Evolutionary conservation across 1,139 yeast species (phyloP), one percentile per base, ranked within the genome.

Genomic region (Diutina neorugosa): DNA sequence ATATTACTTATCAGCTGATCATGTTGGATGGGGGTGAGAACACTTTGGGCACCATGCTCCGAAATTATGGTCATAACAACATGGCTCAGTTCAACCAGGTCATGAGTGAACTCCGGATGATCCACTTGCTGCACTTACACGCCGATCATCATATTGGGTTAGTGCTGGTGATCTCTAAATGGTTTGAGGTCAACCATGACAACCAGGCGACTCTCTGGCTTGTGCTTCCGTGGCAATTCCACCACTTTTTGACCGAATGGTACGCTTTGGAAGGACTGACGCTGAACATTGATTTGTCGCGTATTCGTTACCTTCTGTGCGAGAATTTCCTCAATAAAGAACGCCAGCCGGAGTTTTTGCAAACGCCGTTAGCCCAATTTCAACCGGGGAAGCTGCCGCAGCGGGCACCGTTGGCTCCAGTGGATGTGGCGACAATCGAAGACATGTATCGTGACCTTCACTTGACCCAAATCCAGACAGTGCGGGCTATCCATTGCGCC

Each of bases 91-190:
- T 65, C n/a, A 55, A 55, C 14, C 65, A 63, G 51, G 60, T 74
- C 21, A 65, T 84, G 48, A 60, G 68, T 47, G 94, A 90, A 60
- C 67, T 91, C 55, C 70, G 76, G 25, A 58, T 88, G 57, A 71
- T 93, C 21, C 87, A 81, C 61, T 71, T 94, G 54, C 86, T 96
- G 60, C 99, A 94, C 70, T 71, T 93, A 59, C 99, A 94, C 68
- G 98, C 98, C 0, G 99, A 94, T 64, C 99, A 94, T 65, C 98
- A 93, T 65, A 69, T 93, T 51, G 99, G 99, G 0, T 74, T 87
- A 3, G 69, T 86, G 7, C 77, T 91, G 2, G 67, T 93, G 11
- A 73, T 93, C 37, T 74, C 75, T 46, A 80, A 80, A 59, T 89
- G 97, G 96, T 73, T 78, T 55, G 66, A 71, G 54, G 58, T 62